These are phyloP conservation scores for Wickerhamomyces queroliae DNA, from an alignment of 805 yeast genomes.

Conservation along the genomic window DNA sequence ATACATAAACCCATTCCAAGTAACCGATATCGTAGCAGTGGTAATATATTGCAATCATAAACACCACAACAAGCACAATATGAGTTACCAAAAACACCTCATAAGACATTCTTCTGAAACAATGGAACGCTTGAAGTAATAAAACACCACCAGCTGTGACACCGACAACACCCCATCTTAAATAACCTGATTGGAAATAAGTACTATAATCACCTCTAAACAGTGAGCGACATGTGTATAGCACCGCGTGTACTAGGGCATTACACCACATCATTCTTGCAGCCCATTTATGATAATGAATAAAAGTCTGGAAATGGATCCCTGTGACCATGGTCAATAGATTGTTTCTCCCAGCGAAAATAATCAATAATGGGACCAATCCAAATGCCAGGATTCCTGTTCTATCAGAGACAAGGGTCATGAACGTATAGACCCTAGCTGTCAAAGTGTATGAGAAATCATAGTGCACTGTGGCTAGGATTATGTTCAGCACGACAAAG, in stretches of 20 bases:
- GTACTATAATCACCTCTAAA: constrained; percentile 2
- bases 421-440: constrained; percentile 3
- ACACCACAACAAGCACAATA: constrained; percentile 45
- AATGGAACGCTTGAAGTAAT: constrained; percentile 41
- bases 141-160: constrained; percentile 37
- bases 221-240: constrained; percentile 12
- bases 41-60: constrained; percentile 49
- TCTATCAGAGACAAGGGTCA: constrained; percentile 13
- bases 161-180: constrained; percentile 37
- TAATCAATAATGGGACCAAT: constrained; percentile 44
- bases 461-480: constrained; percentile 10
- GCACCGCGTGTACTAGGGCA: constrained; percentile 14
- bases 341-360: constrained; percentile 71
- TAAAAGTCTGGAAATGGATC: constrained; percentile 56
- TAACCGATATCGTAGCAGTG: constrained; percentile 52
- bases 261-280: constrained; percentile 34
- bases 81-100: constrained; percentile 59
- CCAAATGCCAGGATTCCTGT: constrained; percentile 25
- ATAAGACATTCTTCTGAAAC: constrained; percentile 47
- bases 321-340: constrained; percentile 55
- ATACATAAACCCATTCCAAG: constrained; percentile 44
- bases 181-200: constrained; percentile 6
- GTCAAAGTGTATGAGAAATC: background rate
- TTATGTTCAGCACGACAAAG: constrained; percentile 22
- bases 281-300: constrained; percentile 61